Conservation (phyloP, 352 stramenopile genomes). For the Pythium dissotocum region DNA sequence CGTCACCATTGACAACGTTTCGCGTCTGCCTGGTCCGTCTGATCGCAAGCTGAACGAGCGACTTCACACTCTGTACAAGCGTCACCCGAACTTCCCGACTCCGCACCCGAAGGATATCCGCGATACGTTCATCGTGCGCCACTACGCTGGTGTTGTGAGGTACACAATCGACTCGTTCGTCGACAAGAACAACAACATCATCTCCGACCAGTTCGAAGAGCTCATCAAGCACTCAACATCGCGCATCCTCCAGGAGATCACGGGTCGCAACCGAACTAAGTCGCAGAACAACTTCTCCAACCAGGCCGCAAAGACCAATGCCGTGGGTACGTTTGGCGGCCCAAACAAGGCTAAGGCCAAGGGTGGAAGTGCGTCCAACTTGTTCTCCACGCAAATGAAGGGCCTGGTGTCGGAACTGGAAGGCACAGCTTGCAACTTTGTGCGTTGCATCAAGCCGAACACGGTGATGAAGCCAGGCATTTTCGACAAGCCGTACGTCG, state of each 20-base stretch:
- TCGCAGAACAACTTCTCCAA: slow-evolving; percentile 43
- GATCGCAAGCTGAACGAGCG: slow-evolving; percentile 88
- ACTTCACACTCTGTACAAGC: slow-evolving; percentile 81
- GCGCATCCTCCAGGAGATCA: slow-evolving; percentile 72
- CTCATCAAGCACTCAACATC: slow-evolving; percentile 79
- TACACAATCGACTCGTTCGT: slow-evolving; percentile 89
- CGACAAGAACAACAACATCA: slow-evolving; percentile 92
- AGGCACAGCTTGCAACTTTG: slow-evolving; percentile 91
- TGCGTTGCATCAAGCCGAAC: slow-evolving; percentile 96
- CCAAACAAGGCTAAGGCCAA: slow-evolving; percentile 55
- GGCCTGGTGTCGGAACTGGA: slow-evolving; percentile 80
- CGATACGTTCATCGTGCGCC: slow-evolving; percentile 83
- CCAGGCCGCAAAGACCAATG: slow-evolving; percentile 54
- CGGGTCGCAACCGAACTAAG: slow-evolving; percentile 41
- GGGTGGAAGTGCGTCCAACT: slow-evolving; percentile 63
- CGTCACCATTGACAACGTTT: slow-evolving; percentile 84
- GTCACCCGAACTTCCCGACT: slow-evolving; percentile 78
- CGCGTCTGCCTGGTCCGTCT: slow-evolving; percentile 80
- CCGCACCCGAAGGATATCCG: slow-evolving; percentile 84
- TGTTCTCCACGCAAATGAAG: slow-evolving; percentile 86
- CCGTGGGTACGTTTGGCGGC: slow-evolving; percentile 34
- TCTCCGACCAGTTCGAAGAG: slow-evolving; percentile 89
- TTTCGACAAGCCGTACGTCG: slow-evolving; percentile 77
- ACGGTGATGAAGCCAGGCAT: slow-evolving; percentile 89
- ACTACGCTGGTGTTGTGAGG: slow-evolving; percentile 82